Base-by-base conservation (phyloP, 306 rosid genomes). In the Rosa rugosa region DNA sequence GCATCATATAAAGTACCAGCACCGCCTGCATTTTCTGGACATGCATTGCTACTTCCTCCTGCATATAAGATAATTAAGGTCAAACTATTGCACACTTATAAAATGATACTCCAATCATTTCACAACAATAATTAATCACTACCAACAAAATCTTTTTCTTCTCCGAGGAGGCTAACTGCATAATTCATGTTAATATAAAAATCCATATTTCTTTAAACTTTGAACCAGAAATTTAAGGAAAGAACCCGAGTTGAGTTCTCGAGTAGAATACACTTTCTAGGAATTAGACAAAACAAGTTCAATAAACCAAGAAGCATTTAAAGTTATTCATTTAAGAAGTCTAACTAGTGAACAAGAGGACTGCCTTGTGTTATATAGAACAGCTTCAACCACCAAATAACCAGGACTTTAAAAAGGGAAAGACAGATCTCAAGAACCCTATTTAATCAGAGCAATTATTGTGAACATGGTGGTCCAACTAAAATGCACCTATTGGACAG, bases 1-100 rank as follows among this genome's bases (percentile, higher is more conserved):
- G 99, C 96, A 83, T 95, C 99, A 72, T 91, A 93, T 71, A 96
- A 83, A 85, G 99, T 96, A 82, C 98, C 99, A 72, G 98, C 98
- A 86, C 86, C 98, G 22, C 99, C 99, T 46, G 98, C 90, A 87
- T 96, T 96, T 84, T 89, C 91, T 54, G 94, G 94, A 86, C 98
- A 96, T 65, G 79, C 83, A 75, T 82, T 63, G 88, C 99, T 96
- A 80, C 84, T 83, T 68, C 98, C 99, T 63, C 99, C 99, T 96
- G 89, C 87, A 85, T 78, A 82, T 47, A 69, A 49, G 75, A 81
- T 22, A 53, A 72, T 59, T 77, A 59, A 78, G 50, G 65, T 77
- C 78, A 72, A 34, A 18, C 47, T 10, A 42, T 40, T 4, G 27
- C 49, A 50, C 17, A n/a, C 36, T 17, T 9, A 34, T 7, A 66